phyloP scores from a whole-genome alignment of 148 eudicot species.

The Fagopyrum esculentum region DNA sequence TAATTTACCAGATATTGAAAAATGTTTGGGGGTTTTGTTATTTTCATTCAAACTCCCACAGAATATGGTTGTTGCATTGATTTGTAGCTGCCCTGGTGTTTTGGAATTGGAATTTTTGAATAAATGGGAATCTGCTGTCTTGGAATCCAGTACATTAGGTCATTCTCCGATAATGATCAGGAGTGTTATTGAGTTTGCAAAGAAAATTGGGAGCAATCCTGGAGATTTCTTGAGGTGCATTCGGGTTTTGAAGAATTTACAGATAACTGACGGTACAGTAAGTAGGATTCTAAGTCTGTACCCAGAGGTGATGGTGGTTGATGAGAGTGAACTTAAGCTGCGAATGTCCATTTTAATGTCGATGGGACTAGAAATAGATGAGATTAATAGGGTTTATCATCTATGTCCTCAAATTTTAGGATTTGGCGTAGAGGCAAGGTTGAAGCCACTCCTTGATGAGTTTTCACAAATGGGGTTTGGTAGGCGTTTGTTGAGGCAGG shows the following conservation, averaged over 20 bases:
- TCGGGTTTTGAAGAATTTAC: constrained; percentile 44
- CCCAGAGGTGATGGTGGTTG: constrained; percentile 41
- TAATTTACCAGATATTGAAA: constrained; percentile 36
- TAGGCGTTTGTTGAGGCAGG: constrained; percentile 29
- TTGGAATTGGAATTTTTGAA: constrained; percentile 50
- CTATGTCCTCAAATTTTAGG: constrained; percentile 44
- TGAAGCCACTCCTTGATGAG: constrained; percentile 65
- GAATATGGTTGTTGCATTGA: constrained; percentile 36
- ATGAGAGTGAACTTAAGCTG: constrained; percentile 32
- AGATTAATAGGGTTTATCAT: constrained; percentile 28
- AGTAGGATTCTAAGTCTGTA: constrained; percentile 51
- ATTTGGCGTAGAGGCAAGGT: constrained; percentile 45
- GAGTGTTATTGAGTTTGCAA: constrained; percentile 50
- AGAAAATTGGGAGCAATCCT: constrained; percentile 38
- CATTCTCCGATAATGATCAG: constrained; percentile 17
- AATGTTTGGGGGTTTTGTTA: constrained; percentile 39
- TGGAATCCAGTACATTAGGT: constrained; percentile 20
- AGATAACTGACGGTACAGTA: constrained; percentile 49
- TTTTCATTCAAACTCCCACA: constrained; percentile 42
- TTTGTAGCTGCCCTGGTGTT: constrained; percentile 48
- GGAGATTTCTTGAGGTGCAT: constrained; percentile 35
- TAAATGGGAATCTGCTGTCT: constrained; percentile 50
- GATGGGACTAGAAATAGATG: constrained; percentile 30
- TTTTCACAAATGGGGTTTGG: constrained; percentile 54
- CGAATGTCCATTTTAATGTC: constrained; percentile 42